Evolutionary conservation across 2,329 filamentous ascomycete species (phyloP), one percentile per base, ranked within the genome.

Genomic region (Fusarium sacchari): DNA sequence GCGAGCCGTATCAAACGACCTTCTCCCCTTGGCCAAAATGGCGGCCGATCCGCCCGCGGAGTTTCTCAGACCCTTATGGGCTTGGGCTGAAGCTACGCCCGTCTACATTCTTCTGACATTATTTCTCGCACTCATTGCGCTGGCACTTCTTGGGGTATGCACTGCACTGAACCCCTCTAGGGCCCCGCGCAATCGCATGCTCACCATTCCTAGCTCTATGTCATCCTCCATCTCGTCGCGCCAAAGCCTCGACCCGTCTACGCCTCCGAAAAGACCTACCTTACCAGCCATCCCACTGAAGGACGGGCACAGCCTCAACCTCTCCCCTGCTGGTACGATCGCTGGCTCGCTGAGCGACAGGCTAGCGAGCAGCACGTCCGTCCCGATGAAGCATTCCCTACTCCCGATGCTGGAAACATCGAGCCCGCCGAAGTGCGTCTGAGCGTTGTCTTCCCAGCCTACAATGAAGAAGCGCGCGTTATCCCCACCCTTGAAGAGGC

Each of bases 391-490:
- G 83, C 83, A 8, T 82, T 80, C 71, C 81, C 82, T 49, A 79
- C 82, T 7, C 81, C 82, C 43, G 86, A 90, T 72, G 82, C 87
- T 22, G 87, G 89, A 74, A 83, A 85, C 49, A 92, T 97, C 61
- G 92, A 95, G 72, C 88, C 91, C 5, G 89, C 95, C 20, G 91
- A 95, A 71, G 83, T 98, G n/a, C 93, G 93, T 80, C 91, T 99
- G 86, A 96, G 93, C 60, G 91, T 98, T 13, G 94, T 99, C 1
- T 92, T 99, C 47, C 96, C 96, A 0, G 96, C 96, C 15, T 99
- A 95, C 87, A 99, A 99, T 76, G 96, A 99, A 80, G 92, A 96
- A 80, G 88, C 93, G 66, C 91, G 96, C 36, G 88, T 99, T 52
- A 87, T 90, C 18, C 92, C 92, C 17, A 97, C 97, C 84, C 87